Evolutionary conservation across 768 basidiomycete species (phyloP).

Genomic region (Kwoniella europaea): DNA sequence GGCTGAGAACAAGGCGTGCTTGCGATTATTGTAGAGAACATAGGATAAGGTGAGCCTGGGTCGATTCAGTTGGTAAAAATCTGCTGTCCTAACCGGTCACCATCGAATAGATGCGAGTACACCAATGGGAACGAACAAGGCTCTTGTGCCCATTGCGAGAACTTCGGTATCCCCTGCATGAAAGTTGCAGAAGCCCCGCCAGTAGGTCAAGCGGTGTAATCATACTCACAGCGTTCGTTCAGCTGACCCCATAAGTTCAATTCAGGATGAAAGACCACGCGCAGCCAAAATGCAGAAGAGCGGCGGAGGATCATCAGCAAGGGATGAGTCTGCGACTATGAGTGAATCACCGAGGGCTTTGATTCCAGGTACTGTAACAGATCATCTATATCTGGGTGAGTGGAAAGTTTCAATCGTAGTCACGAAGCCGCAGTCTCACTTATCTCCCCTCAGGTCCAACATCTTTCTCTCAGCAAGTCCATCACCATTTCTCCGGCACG

Average conservation of each 20-base stretch:
- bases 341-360: neutral
- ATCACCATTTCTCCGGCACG: conserved; percentile 8
- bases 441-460: conserved; percentile 5
- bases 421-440: neutral
- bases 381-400: neutral
- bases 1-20: conserved; percentile 13
- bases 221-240: no score
- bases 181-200: conserved; percentile 10
- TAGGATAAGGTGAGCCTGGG: conserved; percentile 7
- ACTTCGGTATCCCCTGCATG: conserved; percentile 7
- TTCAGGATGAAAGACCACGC: neutral
- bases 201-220: neutral
- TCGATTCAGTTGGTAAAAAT: neutral
- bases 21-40: conserved; percentile 22
- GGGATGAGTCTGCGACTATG: neutral
- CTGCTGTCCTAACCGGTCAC: neutral
- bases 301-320: neutral
- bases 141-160: conserved; percentile 10
- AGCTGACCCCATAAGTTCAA: neutral
- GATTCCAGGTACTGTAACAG: neutral
- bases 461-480: conserved; percentile 10
- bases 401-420: neutral
- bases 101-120: conserved; percentile 3
- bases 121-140: neutral
- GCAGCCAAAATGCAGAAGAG: neutral